Conservation (phyloP, 2,329 filamentous ascomycete species). For the Curvularia eragrostidis region DNA sequence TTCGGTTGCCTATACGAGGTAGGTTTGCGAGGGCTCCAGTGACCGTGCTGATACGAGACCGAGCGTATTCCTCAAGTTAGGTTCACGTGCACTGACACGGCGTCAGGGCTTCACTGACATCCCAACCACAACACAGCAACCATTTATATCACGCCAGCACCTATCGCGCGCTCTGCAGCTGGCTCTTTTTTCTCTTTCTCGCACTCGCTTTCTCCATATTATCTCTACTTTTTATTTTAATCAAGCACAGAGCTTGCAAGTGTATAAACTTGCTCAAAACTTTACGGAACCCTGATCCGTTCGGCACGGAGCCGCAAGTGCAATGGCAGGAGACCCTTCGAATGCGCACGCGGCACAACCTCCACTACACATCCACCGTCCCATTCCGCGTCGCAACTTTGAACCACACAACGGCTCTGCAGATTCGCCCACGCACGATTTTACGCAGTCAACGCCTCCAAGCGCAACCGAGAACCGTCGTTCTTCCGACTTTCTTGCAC, state of each 20-base stretch:
- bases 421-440: slow-evolving; percentile 38
- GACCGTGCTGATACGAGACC: slow-evolving; percentile 21
- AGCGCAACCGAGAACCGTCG: slow-evolving; percentile 30
- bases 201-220: slow-evolving; percentile 13
- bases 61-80: slow-evolving; percentile 18
- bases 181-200: slow-evolving; percentile 14
- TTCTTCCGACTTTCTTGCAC: slow-evolving; percentile 45
- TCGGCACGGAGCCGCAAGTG: slow-evolving; percentile 14
- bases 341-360: slow-evolving; percentile 31
- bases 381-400: slow-evolving; percentile 50
- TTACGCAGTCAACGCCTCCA: slow-evolving; percentile 28
- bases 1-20: slow-evolving; percentile 34
- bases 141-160: slow-evolving; percentile 23
- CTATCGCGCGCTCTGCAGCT: slow-evolving; percentile 11
- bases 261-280: slow-evolving; percentile 9
- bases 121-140: slow-evolving; percentile 33
- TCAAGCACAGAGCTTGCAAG: slow-evolving; percentile 1
- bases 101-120: slow-evolving; percentile 26
- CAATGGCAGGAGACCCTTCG: slow-evolving; percentile 42
- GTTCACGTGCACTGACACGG: slow-evolving; percentile 36
- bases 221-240: slow-evolving; percentile 16
- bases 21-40: slow-evolving; percentile 28
- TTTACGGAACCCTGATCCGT: slow-evolving; percentile 14
- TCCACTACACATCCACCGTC: slow-evolving; percentile 47
- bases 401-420: slow-evolving; percentile 29